Percentiles rank a stretch among this genome's conserved stretches.
Evolutionary conservation across 1,139 yeast genomes (phyloP).

Genomic region (Geotrichum histeridarum): DNA sequence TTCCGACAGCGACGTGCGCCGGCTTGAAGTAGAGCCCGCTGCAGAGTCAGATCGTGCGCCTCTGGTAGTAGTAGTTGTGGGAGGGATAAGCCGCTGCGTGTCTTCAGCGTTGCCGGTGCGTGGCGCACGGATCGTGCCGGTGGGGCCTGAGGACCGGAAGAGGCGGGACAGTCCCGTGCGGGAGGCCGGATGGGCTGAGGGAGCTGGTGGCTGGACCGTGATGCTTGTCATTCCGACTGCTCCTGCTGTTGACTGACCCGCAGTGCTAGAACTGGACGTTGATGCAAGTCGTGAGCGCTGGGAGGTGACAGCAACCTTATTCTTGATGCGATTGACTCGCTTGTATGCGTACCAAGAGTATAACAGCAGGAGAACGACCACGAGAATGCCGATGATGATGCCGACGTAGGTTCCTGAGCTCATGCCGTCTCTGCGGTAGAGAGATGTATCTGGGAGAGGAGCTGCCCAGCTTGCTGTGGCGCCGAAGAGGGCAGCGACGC

Average conservation of each 20-base stretch:
- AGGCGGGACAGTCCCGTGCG: neutral
- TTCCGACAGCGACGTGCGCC: conserved; percentile 2
- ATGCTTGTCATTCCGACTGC: conserved; percentile 1
- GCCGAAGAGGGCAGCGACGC: neutral
- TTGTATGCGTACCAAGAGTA: neutral
- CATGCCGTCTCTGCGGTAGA: neutral
- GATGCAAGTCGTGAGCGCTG: neutral
- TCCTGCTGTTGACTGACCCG: neutral
- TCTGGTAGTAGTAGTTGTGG: neutral
- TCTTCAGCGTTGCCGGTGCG: neutral
- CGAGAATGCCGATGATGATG: neutral
- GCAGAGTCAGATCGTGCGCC: neutral
- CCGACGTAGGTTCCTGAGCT: conserved; percentile 7
- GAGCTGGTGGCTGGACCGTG: neutral
- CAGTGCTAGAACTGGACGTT: neutral
- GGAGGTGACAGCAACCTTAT: neutral
- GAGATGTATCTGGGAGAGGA: neutral
- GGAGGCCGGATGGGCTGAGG: neutral
- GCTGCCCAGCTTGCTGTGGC: neutral
- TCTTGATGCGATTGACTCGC: conserved; percentile 1
- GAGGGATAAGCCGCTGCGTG: conserved; percentile 12
- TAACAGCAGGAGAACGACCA: neutral
- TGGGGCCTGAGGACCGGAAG: neutral
- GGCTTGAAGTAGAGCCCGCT: neutral
- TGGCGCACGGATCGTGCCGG: neutral